Base-by-base conservation (phyloP, 148 eudicot genomes). In the Nepenthes mirabilis region DNA sequence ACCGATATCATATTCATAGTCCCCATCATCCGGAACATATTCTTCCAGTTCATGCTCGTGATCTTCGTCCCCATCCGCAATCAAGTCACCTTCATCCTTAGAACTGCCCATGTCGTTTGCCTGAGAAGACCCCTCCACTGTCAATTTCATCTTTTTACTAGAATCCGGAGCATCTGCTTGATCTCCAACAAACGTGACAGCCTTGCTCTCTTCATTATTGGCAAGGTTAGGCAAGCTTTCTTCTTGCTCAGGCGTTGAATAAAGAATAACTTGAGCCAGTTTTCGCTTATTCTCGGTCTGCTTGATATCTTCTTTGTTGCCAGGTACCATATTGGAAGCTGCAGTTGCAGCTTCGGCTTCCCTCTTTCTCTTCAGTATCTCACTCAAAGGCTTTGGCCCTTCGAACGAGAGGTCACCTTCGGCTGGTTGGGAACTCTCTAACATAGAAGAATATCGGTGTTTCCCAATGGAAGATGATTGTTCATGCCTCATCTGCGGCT, bases 331-430 rank as follows among this genome's bases (percentile, higher is more conserved):
- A 40, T 4, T 8, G 6, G 6, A 4, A 4, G 8, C 8, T 3
- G 45, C 4, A 40, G 45, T 8, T 40, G 45, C 45, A 40, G 37
- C 67, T 55, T 58, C 72, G 34, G 60, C 63, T 47, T 70, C 75
- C 71, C 84, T 85, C 69, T 91, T 91, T 47, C 86, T 72, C 82
- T 91, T 91, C 63, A 91, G 67, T 71, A 91, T 91, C 83, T 91
- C 97, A 58, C 86, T 74, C 43, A 91, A 68, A 37, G 97, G 90
- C 75, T 87, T 91, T 37, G 97, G 97, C 37, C 95, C 96, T 66
- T 88, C 97, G 70, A 91, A 87, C 14, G 87, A 68, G 43, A 63
- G 32, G 66, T 71, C 74, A 35, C 71, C 78, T 58, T 76, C 88
- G 36, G 67, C 48, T 57, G 75, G 75, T 35, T 55, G 59, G 59